Evolutionary conservation across 169 alveolate species (phyloP).

Genomic region (Ichthyophthirius multifiliis): DNA sequence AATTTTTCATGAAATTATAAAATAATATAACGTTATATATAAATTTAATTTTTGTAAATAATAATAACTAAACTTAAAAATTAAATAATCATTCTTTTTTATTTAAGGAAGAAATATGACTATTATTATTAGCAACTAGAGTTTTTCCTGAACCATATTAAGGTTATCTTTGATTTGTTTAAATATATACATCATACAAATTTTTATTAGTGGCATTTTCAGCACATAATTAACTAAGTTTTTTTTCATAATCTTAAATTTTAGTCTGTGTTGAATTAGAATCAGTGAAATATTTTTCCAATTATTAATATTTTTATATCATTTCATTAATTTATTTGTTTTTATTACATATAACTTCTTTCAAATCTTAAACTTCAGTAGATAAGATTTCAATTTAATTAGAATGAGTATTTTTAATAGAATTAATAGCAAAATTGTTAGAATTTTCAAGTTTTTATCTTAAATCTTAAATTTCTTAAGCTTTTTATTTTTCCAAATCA

Average conservation of each 20-base stretch:
- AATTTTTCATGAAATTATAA: too few species aligned
- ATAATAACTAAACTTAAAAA: too few species aligned
- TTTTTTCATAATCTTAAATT: neutral
- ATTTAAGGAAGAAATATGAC: too few species aligned
- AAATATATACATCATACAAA: conserved; percentile 4
- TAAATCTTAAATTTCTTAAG: conserved; percentile 37
- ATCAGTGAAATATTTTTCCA: neutral
- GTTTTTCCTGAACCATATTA: neutral
- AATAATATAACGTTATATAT: too few species aligned
- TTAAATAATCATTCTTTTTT: too few species aligned
- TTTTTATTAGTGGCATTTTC: conserved; percentile 14
- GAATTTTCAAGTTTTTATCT: conserved; percentile 34
- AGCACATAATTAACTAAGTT: neutral
- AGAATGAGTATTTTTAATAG: conserved; percentile 20
- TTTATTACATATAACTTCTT: neutral
- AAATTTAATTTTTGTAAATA: too few species aligned
- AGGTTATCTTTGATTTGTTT: neutral
- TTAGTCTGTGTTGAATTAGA: neutral
- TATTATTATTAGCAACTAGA: neutral
- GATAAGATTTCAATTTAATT: conserved; percentile 18
- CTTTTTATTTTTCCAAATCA: conserved; percentile 17
- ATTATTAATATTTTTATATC: neutral
- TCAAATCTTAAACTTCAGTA: conserved; percentile 21
- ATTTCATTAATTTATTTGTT: neutral
- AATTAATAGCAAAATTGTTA: conserved; percentile 19